Base-by-base conservation (phyloP, 106 monocot genomes). In the Iris macrosiphon region DNA sequence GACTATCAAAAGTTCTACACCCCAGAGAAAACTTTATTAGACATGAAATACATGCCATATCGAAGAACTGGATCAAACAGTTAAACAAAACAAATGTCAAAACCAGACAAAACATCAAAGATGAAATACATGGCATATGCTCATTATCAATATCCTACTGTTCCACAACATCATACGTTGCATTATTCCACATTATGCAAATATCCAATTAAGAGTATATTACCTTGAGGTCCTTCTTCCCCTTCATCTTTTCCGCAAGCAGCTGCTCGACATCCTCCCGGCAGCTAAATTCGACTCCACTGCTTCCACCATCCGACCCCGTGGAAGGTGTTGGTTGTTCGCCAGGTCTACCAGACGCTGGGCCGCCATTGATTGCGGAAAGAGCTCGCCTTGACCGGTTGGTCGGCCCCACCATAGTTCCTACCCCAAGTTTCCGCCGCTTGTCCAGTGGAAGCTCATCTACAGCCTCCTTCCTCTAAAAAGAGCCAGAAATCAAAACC, bases 261-360 rank as follows among this genome's bases (percentile, higher is more conserved):
- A 90, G 67, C 49, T 57, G 45, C 57, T 84, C 89, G 15, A 90
- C 89, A 43, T 90, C 89, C 52, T 84, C 89, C 71, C 84, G 67
- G 2, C 67, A 70, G 6, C 11, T 64, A 51, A 88, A 83, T 60
- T 88, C 89, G 11, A 78, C 6, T 14, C 26, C 59, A 6, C 46
- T 51, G 29, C 61, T 63, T 28, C 57, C 64, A 14, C 55, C 53
- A 45, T 66, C 77, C 0, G 66, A 66, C 10, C 30, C 44, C 22
- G 51, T 52, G 18, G 37, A 57, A 1, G 62, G 28, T 14, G 50
- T 42, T 0, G 56, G 2, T 23, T 37, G 2, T 23, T 37, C 45
- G 4, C 26, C 14, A 35, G 30, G 21, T 20, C 22, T 30, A 15
- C 19, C 20, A 20, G 31, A 32, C 29, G 47, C 26, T 11, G 52